A percentile compares a stretch with the other conserved stretches of the same genome.
These are phyloP conservation scores for Rhynchospora pubera DNA, from an alignment of 176 grass and related monocot species.

Conservation along the genomic window DNA sequence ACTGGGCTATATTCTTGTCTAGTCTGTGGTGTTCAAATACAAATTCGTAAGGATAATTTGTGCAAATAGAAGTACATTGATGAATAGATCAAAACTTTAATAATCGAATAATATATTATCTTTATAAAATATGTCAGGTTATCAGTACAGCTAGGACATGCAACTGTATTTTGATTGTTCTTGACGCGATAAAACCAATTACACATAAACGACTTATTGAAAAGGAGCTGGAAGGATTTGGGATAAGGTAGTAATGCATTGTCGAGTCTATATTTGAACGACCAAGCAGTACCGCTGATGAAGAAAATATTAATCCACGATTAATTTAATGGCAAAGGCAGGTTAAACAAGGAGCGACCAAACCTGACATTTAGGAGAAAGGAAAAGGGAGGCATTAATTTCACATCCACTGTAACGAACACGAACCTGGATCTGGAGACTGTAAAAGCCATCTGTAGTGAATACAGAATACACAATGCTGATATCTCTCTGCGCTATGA, in stretches of 20 bases:
- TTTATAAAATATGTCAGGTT: slow-evolving; percentile 52
- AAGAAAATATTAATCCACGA: background rate
- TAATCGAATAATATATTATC: background rate
- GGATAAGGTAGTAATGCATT: slow-evolving; percentile 57
- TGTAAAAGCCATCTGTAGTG: slow-evolving; percentile 89
- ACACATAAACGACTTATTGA: slow-evolving; percentile 97
- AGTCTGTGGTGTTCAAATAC: background rate
- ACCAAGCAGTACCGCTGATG: background rate
- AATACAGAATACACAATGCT: slow-evolving; percentile 97
- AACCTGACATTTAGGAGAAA: slow-evolving; percentile 89
- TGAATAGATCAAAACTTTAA: background rate
- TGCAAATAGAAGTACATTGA: background rate
- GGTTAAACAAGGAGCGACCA: slow-evolving; percentile 94
- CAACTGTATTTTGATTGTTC: slow-evolving; percentile 96
- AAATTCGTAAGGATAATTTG: background rate
- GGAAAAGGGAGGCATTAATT: slow-evolving; percentile 96
- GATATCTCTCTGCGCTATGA: slow-evolving; percentile 86
- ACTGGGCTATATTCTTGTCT: background rate
- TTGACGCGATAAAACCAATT: slow-evolving; percentile 96
- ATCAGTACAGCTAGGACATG: slow-evolving; percentile 99
- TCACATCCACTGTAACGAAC: slow-evolving; percentile 85
- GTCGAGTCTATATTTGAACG: background rate
- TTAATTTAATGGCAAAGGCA: slow-evolving; percentile 27
- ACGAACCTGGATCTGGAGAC: slow-evolving; percentile 92
- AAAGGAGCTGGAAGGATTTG: slow-evolving; percentile 97